These are phyloP conservation scores for Hypoxylon sp. DNA, from an alignment of 2,329 filamentous ascomycete species.

Conservation along the genomic window DNA sequence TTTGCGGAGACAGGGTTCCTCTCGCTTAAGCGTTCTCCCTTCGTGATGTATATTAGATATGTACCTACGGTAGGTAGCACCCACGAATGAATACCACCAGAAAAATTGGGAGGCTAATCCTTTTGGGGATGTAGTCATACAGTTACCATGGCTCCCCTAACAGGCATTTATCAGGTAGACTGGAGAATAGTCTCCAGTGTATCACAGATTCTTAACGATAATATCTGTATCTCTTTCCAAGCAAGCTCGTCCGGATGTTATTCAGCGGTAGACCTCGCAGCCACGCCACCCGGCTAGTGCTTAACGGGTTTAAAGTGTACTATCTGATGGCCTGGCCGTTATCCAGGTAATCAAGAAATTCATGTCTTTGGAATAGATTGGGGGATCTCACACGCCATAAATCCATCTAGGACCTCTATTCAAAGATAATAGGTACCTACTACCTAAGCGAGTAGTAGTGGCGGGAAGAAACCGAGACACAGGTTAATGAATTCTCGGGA, in stretches of 20 bases:
- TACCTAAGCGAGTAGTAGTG: neutral
- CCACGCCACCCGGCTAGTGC: conserved; percentile 1
- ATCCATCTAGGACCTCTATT: neutral
- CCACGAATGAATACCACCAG: neutral
- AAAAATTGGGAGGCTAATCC: neutral
- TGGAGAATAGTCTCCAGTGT: neutral
- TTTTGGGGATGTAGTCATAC: neutral
- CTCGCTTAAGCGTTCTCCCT: neutral
- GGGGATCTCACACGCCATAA: neutral
- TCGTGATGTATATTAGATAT: neutral
- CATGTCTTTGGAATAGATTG: conserved; percentile 1
- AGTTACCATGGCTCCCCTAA: neutral
- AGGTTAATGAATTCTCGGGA: neutral
- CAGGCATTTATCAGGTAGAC: neutral
- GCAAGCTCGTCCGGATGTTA: neutral
- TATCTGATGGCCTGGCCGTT: neutral
- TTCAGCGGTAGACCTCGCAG: neutral
- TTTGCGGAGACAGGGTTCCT: neutral
- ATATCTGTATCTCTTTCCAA: neutral
- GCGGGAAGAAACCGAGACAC: neutral
- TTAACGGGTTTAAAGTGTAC: too few relatives aligned
- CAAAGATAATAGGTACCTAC: too few relatives aligned
- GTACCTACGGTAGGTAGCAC: neutral
- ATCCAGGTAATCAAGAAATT: neutral
- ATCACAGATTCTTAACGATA: neutral